phyloP scores from a whole-genome alignment of 306 rosid species.

The Cicer cuneatum region DNA sequence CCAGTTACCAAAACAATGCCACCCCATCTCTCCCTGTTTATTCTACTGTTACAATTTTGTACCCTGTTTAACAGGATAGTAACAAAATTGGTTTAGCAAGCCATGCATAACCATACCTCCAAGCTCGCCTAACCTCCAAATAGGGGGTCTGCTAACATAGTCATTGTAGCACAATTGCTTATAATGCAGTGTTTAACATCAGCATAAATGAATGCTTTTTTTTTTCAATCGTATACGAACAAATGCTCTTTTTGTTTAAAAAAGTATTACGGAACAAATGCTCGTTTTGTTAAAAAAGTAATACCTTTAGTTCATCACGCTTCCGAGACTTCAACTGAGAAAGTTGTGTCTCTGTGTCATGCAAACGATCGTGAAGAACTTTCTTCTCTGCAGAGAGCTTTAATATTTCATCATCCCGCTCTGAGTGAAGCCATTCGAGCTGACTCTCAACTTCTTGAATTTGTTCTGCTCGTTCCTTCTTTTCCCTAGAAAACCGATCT shows the following conservation, averaged over 20 bases:
- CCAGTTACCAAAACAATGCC: background rate
- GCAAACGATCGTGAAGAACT: conserved; percentile 85
- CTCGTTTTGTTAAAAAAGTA: background rate
- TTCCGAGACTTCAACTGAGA: conserved; percentile 91
- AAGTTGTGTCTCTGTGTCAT: conserved; percentile 89
- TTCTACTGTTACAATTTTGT: background rate
- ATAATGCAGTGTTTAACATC: conserved; percentile 22
- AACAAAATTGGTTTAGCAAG: conserved; percentile 3
- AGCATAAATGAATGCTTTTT: conserved; percentile 11
- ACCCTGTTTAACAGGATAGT: background rate
- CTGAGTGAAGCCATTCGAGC: conserved; percentile 98
- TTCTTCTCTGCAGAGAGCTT: conserved; percentile 85
- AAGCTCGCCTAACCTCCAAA: background rate
- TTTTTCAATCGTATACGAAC: conserved; percentile 23
- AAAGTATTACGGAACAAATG: conserved; percentile 48
- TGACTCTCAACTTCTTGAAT: conserved; percentile 90
- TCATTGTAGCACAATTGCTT: conserved; percentile 17
- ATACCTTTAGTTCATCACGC: conserved; percentile 96
- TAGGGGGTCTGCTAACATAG: conserved; percentile 17
- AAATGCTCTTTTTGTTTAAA: background rate
- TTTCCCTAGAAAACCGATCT: conserved; percentile 87
- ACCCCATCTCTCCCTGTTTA: background rate
- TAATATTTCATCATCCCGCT: conserved; percentile 82
- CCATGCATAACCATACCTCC: background rate
- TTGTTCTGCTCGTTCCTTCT: conserved; percentile 83